Evolutionary conservation across 306 rosid genomes (phyloP), one percentile per base, ranked within the genome.

Genomic region (Prunus armeniaca): DNA sequence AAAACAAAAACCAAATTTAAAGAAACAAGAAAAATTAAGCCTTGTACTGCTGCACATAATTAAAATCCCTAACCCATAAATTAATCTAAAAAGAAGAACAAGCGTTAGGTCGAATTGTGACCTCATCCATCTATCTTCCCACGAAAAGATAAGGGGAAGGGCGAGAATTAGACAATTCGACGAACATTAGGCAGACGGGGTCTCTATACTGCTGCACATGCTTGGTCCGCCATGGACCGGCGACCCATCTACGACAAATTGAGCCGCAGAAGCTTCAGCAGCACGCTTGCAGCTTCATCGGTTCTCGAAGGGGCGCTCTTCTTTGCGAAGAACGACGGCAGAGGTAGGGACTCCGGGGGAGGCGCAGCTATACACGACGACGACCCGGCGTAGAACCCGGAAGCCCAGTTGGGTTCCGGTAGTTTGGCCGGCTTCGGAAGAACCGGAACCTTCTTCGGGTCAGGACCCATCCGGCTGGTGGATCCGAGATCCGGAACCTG

Each of bases 291-390:
- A 1, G 89, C 91, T n/a, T 77, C 84, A 0, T 56, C 74, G 5
- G 46, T 76, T 34, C 12, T 69, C 2, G 51, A 4, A 0, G 19
- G 69, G 1, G 25, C 83, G 0, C 58, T 66, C 25, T 72, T 78
- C 82, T 81, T 87, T 1, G 66, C 45, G 69, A 86, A 72, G 65
- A 91, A 89, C 8, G 45, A 52, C 0, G 97, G 97, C 0, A 91
- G 22, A 22, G 97, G 96, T 7, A 90, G 76, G 0, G 89, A 87
- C 74, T 85, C 82, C 0, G 96, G 93, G 2, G 89, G 84, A 46
- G 93, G 93, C 2, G 89, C 87, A 1, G 81, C 65, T 6, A 65
- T 51, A 5, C 60, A 61, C 24, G 73, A 7, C 0, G 91, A 64
- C 0, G 88, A 47, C 0, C 95, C 93, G 0, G 95, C 90, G 50